Evolutionary conservation across 139 green algal species (phyloP).

Genomic region (Ettlia oleoabundans): DNA sequence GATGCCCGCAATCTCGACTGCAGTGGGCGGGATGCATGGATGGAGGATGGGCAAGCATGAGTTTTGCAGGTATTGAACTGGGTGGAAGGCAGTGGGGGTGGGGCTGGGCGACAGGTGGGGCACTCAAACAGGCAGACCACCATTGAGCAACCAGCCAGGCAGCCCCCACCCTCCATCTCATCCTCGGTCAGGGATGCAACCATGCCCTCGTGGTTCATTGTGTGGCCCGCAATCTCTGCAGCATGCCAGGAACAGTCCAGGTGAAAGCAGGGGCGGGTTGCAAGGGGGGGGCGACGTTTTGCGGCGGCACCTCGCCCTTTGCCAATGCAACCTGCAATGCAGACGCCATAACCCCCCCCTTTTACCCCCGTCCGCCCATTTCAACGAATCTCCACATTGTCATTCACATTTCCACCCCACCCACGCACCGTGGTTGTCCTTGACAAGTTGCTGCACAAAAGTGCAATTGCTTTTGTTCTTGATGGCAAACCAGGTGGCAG

Average conservation of each 20-base stretch:
- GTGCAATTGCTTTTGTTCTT: conserved; percentile 32
- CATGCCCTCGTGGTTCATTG: conserved; percentile 28
- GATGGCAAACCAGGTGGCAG: conserved; percentile 46
- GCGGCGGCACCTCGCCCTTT: too few relatives aligned
- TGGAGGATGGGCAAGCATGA: background rate
- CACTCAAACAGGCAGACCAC: background rate
- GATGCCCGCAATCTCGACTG: conserved; percentile 31
- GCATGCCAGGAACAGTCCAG: background rate
- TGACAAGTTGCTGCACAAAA: conserved; percentile 21
- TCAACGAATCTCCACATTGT: background rate
- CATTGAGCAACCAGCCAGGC: too few relatives aligned
- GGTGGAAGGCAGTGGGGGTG: background rate
- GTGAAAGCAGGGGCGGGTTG: background rate
- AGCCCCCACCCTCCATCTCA: conserved; percentile 9
- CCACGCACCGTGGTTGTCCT: conserved; percentile 26
- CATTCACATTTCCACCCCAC: too few relatives aligned
- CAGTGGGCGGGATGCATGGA: background rate
- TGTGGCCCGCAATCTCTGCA: conserved; percentile 44
- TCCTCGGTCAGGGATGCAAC: background rate
- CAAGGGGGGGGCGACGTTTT: too few relatives aligned
- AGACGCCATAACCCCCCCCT: too few relatives aligned
- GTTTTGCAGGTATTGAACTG: background rate
- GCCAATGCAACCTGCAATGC: too few relatives aligned
- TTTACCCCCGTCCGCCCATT: background rate
- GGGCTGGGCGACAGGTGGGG: background rate